Percentiles rank a stretch among this genome's conserved stretches.
Evolutionary conservation across 306 rosid species (phyloP).

Genomic region (Ceratonia siliqua): DNA sequence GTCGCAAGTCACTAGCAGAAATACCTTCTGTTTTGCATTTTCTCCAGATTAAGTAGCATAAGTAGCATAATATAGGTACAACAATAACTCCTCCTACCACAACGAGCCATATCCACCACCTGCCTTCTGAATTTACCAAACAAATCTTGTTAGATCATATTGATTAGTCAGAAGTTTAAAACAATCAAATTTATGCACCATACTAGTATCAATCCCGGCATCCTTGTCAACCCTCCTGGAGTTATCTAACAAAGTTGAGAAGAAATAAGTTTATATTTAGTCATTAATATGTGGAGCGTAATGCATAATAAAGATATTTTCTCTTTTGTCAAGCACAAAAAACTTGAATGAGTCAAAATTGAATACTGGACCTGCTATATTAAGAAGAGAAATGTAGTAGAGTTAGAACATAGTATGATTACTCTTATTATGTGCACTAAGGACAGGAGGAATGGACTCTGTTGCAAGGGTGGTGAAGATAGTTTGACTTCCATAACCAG

Average conservation of each 20-base stretch:
- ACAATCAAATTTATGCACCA: background rate
- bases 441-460: constrained; percentile 41
- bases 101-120: constrained; percentile 40
- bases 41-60: background rate
- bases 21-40: constrained; percentile 12
- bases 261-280: background rate
- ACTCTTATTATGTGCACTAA: constrained; percentile 11
- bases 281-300: background rate
- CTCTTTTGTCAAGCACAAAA: background rate
- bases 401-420: background rate
- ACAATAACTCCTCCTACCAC: constrained; percentile 19
- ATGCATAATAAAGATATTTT: background rate
- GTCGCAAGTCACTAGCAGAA: background rate
- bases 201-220: background rate
- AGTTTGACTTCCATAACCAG: constrained; percentile 40
- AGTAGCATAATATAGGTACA: background rate
- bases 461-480: constrained; percentile 40
- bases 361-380: background rate
- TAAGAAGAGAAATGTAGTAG: background rate
- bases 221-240: background rate
- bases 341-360: background rate
- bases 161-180: background rate
- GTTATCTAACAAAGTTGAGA: background rate
- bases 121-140: constrained; percentile 11
- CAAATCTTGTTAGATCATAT: background rate